Conservation (phyloP, 2,329 filamentous ascomycete genomes). For the Pseudocercospora ulei region DNA sequence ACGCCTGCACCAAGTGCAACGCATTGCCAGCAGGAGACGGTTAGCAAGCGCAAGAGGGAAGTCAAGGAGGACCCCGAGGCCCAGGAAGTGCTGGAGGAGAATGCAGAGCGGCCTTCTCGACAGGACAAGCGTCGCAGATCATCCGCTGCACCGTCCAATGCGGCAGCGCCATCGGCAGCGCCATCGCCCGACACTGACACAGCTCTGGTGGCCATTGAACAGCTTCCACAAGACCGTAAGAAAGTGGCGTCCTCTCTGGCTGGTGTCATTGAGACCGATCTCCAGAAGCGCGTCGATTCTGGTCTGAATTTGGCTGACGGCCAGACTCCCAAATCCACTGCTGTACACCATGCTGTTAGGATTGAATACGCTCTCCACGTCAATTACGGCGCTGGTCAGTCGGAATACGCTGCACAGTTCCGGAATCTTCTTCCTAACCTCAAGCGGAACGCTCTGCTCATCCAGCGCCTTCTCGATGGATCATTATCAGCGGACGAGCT, state of each 20-base stretch:
- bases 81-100: slow-evolving; percentile 19
- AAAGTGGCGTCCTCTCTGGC: slow-evolving; percentile 60
- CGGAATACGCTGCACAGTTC: slow-evolving; percentile 53
- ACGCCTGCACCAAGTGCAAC: not conserved
- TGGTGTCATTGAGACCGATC: slow-evolving; percentile 57
- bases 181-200: slow-evolving; percentile 28
- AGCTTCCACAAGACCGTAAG: slow-evolving; percentile 56
- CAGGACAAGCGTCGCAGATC: slow-evolving; percentile 36
- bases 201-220: slow-evolving; percentile 36
- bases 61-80: slow-evolving; percentile 17
- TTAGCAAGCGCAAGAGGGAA: slow-evolving; percentile 34
- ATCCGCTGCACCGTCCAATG: slow-evolving; percentile 19
- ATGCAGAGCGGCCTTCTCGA: slow-evolving; percentile 20
- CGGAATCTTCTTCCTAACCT: slow-evolving; percentile 75
- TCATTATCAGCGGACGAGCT: slow-evolving; percentile 64
- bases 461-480: slow-evolving; percentile 62
- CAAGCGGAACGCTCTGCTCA: slow-evolving; percentile 74
- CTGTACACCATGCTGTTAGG: slow-evolving; percentile 62
- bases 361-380: slow-evolving; percentile 63
- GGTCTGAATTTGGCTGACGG: slow-evolving; percentile 54
- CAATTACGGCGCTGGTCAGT: slow-evolving; percentile 45
- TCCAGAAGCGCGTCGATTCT: slow-evolving; percentile 58
- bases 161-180: slow-evolving; percentile 5
- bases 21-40: slow-evolving; percentile 8
- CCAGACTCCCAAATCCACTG: slow-evolving; percentile 53